phyloP scores from a whole-genome alignment of 768 basidiomycete species.

The Cystofilobasidium bisporidii region DNA sequence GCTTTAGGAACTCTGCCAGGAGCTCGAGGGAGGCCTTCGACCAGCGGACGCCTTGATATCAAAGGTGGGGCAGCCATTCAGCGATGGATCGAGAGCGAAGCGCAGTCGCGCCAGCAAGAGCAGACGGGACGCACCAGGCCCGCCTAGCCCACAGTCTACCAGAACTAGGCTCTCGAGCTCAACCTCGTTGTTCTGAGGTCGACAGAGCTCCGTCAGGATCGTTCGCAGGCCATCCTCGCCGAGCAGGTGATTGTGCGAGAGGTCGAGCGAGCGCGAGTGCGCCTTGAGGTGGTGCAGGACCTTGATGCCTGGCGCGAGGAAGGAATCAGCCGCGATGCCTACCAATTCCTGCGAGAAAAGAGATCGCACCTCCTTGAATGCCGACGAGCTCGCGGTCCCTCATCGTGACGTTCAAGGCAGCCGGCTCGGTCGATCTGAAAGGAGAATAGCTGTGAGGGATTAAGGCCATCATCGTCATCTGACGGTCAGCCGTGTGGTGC shows the following conservation, averaged over 20 bases:
- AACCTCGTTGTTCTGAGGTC: neutral
- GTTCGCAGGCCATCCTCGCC: conserved; percentile 10
- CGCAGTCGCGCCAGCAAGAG: neutral
- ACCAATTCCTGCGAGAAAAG: too few relatives aligned
- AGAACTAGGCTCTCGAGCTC: conserved; percentile 4
- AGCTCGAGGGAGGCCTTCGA: conserved; percentile 5
- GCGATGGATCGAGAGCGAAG: neutral
- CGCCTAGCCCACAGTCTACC: conserved; percentile 7
- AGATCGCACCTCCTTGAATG: conserved; percentile 16
- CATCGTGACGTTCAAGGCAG: neutral
- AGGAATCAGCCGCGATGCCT: neutral
- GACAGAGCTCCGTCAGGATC: neutral
- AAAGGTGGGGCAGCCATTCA: too few relatives aligned
- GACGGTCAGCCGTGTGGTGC: too few relatives aligned
- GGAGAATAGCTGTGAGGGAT: conserved; percentile 4
- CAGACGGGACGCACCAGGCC: conserved; percentile 3
- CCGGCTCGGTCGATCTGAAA: neutral
- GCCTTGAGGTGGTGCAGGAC: conserved; percentile 13
- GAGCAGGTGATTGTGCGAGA: conserved; percentile 18
- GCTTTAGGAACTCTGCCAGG: conserved; percentile 3
- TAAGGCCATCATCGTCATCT: too few relatives aligned
- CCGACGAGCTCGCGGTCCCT: conserved; percentile 21
- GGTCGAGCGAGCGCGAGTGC: conserved; percentile 17
- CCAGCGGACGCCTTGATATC: neutral
- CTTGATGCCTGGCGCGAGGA: conserved; percentile 2